phyloP scores from a whole-genome alignment of 345 rosid species.

The Citrus inodora region DNA sequence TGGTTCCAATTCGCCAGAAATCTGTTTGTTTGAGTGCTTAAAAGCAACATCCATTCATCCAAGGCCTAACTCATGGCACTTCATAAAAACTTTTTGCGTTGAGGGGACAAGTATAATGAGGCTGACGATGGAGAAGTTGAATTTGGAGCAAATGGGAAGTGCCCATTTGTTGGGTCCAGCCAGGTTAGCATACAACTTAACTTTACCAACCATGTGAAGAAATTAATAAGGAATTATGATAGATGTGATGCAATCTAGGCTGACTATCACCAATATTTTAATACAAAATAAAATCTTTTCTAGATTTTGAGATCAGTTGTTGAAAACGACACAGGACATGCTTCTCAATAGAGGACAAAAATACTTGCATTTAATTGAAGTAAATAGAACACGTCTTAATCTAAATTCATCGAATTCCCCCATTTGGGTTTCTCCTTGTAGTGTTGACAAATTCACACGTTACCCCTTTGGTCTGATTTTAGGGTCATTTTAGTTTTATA shows the following conservation, averaged over 20 bases:
- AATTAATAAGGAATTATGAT: background rate
- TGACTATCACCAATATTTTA: conserved; percentile 7
- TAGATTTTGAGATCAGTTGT: conserved; percentile 19
- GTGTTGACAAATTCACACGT: background rate
- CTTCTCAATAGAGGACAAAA: conserved; percentile 16
- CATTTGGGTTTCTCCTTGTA: background rate
- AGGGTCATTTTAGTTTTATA: background rate
- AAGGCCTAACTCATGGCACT: background rate
- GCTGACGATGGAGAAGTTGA: background rate
- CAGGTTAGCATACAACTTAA: background rate
- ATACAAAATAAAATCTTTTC: conserved; percentile 20
- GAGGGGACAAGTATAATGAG: background rate
- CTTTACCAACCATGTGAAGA: background rate
- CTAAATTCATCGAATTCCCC: background rate
- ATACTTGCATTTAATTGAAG: background rate
- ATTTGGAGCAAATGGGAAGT: background rate
- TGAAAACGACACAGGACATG: conserved; percentile 32
- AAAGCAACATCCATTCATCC: background rate
- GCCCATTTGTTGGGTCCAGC: background rate
- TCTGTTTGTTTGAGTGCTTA: background rate
- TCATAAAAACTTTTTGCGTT: background rate
- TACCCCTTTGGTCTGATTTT: background rate
- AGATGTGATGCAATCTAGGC: conserved; percentile 19
- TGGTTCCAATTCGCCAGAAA: background rate
- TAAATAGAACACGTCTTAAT: conserved; percentile 15